Percentiles rank a stretch among this genome's conserved stretches.
Evolutionary conservation across 1,284 basidiomycete genomes (phyloP).

Genomic region (Apiotrichum domesticum): DNA sequence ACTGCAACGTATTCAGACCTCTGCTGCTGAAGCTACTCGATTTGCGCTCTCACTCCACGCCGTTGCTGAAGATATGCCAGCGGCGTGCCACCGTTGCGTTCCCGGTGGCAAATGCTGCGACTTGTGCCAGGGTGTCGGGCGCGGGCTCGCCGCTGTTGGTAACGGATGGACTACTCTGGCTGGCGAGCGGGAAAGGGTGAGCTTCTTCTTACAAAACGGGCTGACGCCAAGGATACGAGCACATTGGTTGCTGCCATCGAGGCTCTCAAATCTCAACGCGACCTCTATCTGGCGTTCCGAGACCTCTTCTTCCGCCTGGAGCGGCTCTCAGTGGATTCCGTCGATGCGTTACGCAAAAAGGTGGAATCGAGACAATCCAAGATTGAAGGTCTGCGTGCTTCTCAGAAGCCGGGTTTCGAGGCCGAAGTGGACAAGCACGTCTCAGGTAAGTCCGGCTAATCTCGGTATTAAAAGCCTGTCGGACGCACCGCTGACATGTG

Average conservation of each 20-base stretch:
- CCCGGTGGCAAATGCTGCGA: slow-evolving; percentile 57
- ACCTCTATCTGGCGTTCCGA: slow-evolving; percentile 75
- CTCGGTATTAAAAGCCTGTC: too few relatives aligned
- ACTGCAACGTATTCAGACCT: slow-evolving; percentile 75
- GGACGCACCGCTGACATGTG: background rate
- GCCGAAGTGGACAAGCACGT: slow-evolving; percentile 68
- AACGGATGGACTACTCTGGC: slow-evolving; percentile 66
- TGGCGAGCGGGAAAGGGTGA: slow-evolving; percentile 69
- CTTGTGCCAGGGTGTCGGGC: slow-evolving; percentile 69
- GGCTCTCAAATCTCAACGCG: slow-evolving; percentile 63
- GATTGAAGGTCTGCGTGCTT: slow-evolving; percentile 62
- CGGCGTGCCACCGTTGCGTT: slow-evolving; percentile 46
- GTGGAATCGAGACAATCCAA: slow-evolving; percentile 68
- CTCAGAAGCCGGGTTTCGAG: slow-evolving; percentile 71
- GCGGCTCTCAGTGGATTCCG: slow-evolving; percentile 71
- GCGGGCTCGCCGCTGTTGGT: slow-evolving; percentile 63
- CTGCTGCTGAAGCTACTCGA: slow-evolving; percentile 73
- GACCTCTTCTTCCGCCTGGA: slow-evolving; percentile 79
- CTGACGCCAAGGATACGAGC: slow-evolving; percentile 4
- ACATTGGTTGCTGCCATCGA: slow-evolving; percentile 25
- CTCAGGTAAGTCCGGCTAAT: slow-evolving; percentile 22
- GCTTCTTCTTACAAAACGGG: slow-evolving; percentile 32
- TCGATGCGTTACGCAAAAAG: slow-evolving; percentile 76
- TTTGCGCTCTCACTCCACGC: slow-evolving; percentile 72
- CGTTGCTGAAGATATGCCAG: slow-evolving; percentile 56